These are phyloP conservation scores for Alternaria sp. DNA, from an alignment of 2,329 filamentous ascomycete species.

Conservation along the genomic window DNA sequence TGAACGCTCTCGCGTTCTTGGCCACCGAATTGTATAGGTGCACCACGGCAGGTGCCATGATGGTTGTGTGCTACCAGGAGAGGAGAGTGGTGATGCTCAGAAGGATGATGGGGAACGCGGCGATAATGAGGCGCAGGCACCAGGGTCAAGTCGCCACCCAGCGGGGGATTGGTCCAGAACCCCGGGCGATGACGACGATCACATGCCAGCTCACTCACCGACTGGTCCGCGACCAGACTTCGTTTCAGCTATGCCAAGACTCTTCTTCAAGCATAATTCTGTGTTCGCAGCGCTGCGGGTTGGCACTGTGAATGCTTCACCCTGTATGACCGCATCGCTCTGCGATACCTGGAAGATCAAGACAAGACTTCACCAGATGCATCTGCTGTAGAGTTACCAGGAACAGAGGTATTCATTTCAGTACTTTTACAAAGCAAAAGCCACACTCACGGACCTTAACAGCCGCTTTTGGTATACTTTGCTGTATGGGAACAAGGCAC, in stretches of 20 bases:
- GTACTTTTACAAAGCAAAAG: constrained; percentile 34
- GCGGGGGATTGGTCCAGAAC: constrained; percentile 17
- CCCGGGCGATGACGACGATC: constrained; percentile 29
- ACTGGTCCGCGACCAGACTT: not conserved
- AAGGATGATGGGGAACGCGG: constrained; percentile 34
- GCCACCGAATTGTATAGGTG: constrained; percentile 52
- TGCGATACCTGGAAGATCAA: not conserved
- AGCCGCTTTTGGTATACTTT: constrained; percentile 25
- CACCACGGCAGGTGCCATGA: constrained; percentile 51
- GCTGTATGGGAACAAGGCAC: constrained; percentile 4
- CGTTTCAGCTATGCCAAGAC: not conserved
- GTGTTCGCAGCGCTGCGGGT: not conserved
- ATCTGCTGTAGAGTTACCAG: not conserved
- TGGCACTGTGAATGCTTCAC: not conserved
- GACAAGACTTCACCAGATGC: not conserved
- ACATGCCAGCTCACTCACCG: constrained; percentile 19
- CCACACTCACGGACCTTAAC: constrained; percentile 6
- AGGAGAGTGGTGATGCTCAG: constrained; percentile 16
- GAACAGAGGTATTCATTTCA: constrained; percentile 22
- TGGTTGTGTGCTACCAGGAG: constrained; percentile 32
- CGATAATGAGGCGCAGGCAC: constrained; percentile 28
- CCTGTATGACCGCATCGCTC: not conserved
- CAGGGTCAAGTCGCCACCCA: constrained; percentile 26
- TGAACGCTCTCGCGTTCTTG: constrained; percentile 53
- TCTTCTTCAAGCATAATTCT: not conserved